Evolutionary conservation across 1,284 basidiomycete species (phyloP).

Genomic region (Clitocybe nebularis): DNA sequence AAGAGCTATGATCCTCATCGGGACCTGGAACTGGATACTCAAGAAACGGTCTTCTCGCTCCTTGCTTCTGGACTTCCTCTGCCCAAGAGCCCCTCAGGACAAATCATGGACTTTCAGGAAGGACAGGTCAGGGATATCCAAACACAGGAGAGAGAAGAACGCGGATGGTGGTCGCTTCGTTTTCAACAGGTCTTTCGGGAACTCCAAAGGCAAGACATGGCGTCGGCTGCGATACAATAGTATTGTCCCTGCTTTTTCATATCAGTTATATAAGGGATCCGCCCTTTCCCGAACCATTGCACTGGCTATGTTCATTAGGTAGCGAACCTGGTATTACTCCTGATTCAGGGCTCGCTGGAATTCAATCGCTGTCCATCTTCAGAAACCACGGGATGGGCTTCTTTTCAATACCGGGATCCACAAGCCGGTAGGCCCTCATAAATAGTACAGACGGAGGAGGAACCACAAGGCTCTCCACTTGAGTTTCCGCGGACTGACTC

Average conservation of each 20-base stretch:
- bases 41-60: slow-evolving; percentile 47
- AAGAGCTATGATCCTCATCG: slow-evolving; percentile 25
- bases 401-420: too few relatives aligned
- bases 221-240: neutral
- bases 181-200: slow-evolving; percentile 69
- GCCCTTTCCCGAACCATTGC: too few relatives aligned
- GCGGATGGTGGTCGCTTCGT: slow-evolving; percentile 74
- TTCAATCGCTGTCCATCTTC: too few relatives aligned
- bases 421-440: too few relatives aligned
- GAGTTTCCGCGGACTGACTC: too few relatives aligned
- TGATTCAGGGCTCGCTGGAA: too few relatives aligned
- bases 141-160: slow-evolving; percentile 62
- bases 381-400: too few relatives aligned
- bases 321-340: too few relatives aligned
- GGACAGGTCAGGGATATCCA: slow-evolving; percentile 17
- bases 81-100: slow-evolving; percentile 66
- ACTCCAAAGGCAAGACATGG: slow-evolving; percentile 24
- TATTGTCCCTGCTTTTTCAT: neutral
- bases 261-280: too few relatives aligned
- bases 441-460: too few relatives aligned
- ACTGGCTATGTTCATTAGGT: too few relatives aligned
- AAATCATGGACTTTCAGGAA: slow-evolving; percentile 33
- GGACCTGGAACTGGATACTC: slow-evolving; percentile 37
- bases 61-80: slow-evolving; percentile 57
- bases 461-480: too few relatives aligned